phyloP scores from a whole-genome alignment of 148 eudicot species.

The Drosera capensis region DNA sequence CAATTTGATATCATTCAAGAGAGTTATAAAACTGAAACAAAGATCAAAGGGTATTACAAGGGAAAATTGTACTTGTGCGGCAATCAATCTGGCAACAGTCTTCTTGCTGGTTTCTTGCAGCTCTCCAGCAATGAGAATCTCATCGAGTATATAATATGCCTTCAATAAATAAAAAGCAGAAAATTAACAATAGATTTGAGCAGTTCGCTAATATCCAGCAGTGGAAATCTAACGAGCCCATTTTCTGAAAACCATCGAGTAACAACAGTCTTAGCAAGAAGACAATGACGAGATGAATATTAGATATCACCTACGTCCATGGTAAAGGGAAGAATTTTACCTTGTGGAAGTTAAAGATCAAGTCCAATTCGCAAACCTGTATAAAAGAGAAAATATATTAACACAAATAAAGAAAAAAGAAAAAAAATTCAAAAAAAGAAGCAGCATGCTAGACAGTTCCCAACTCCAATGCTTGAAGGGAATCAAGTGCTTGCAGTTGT shows the following conservation, averaged over 20 bases:
- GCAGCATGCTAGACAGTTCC: too few relatives aligned
- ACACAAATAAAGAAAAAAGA: conserved; percentile 8
- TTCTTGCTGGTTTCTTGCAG: conserved; percentile 96
- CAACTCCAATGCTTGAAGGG: too few relatives aligned
- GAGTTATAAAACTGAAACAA: not conserved
- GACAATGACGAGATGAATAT: not conserved
- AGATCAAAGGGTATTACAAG: not conserved
- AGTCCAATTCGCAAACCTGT: conserved; percentile 89
- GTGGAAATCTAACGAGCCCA: not conserved
- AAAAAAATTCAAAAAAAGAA: not conserved
- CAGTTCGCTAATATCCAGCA: not conserved
- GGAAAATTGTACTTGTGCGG: conserved; percentile 54
- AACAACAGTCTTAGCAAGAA: too few relatives aligned
- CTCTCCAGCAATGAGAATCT: conserved; percentile 87
- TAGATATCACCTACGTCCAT: not conserved
- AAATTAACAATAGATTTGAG: not conserved
- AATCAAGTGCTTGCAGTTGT: too few relatives aligned
- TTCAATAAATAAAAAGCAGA: conserved; percentile 14
- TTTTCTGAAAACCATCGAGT: too few relatives aligned
- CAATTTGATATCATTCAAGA: not conserved
- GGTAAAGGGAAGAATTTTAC: conserved; percentile 19
- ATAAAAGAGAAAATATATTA: too few relatives aligned
- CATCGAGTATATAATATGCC: conserved; percentile 89
- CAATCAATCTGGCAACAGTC: conserved; percentile 70
- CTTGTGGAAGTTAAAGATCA: conserved; percentile 93